phyloP scores from a whole-genome alignment of 169 alveolate genomes.

The Perkinsus chesapeaki region DNA sequence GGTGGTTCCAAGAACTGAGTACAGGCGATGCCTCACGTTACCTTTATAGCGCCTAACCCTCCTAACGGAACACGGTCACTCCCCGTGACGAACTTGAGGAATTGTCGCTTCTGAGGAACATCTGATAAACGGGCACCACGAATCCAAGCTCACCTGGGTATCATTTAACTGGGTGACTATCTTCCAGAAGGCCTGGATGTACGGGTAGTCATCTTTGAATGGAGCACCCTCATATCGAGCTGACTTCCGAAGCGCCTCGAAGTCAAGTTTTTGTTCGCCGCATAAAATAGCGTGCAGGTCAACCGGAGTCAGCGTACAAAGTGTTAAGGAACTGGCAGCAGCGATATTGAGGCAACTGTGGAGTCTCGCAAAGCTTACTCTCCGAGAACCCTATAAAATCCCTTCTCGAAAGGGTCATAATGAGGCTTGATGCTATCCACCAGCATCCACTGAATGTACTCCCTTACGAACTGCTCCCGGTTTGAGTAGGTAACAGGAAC shows the following conservation, averaged over 20 bases:
- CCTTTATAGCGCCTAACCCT: constrained; percentile 44
- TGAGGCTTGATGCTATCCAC: constrained; percentile 39
- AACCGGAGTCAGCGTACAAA: constrained; percentile 35
- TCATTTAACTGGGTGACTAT: constrained; percentile 40
- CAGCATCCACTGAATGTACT: constrained; percentile 47
- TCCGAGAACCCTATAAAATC: constrained; percentile 54
- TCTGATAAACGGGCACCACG: background rate
- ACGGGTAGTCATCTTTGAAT: constrained; percentile 15
- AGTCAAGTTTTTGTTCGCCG: constrained; percentile 57
- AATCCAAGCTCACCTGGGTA: constrained; percentile 1
- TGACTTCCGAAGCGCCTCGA: constrained; percentile 49
- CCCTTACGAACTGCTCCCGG: constrained; percentile 47
- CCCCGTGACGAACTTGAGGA: constrained; percentile 57
- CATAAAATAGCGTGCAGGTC: constrained; percentile 57
- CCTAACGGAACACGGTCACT: constrained; percentile 49
- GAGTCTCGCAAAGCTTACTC: constrained; percentile 36
- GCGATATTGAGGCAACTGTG: no score
- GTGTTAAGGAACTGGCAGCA: background rate
- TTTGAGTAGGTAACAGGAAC: constrained; percentile 49
- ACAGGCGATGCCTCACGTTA: constrained; percentile 29
- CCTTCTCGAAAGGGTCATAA: constrained; percentile 53
- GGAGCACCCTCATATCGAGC: constrained; percentile 54
- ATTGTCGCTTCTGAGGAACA: constrained; percentile 38
- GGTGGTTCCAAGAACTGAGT: no score
- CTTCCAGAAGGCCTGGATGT: constrained; percentile 43